phyloP scores from a whole-genome alignment of 1,284 basidiomycete species.

The Amylostereum areolatum region DNA sequence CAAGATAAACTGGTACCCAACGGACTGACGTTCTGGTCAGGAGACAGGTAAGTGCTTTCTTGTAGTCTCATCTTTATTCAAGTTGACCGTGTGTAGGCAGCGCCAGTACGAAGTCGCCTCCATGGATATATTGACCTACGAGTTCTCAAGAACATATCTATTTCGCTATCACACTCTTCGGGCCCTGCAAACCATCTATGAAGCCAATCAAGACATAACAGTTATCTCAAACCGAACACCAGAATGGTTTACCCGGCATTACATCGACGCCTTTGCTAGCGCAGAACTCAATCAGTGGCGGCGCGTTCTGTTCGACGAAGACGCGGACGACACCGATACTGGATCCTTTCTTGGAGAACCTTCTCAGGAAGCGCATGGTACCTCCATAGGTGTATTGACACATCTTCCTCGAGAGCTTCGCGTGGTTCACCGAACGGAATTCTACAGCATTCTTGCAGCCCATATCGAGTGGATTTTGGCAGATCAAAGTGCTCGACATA shows the following conservation, averaged over 20 bases:
- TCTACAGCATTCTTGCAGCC: constrained; percentile 12
- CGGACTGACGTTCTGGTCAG: constrained; percentile 14
- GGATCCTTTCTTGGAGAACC: neutral
- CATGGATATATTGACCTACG: constrained; percentile 37
- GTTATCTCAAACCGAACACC: constrained; percentile 33
- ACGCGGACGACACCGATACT: constrained; percentile 5
- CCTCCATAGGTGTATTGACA: constrained; percentile 2
- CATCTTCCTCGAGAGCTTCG: constrained; percentile 6
- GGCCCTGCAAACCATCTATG: constrained; percentile 22
- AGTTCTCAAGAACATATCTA: constrained; percentile 41
- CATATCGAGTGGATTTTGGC: constrained; percentile 8
- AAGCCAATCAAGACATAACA: constrained; percentile 19
- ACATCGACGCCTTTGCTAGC: constrained; percentile 25
- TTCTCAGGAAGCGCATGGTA: too few species aligned
- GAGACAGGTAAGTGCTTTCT: constrained; percentile 7
- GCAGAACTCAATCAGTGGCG: constrained; percentile 21
- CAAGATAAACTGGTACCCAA: constrained; percentile 11
- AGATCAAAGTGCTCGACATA: neutral
- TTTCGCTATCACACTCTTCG: constrained; percentile 22
- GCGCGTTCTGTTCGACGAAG: constrained; percentile 23
- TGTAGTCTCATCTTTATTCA: too few species aligned
- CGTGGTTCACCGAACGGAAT: constrained; percentile 9
- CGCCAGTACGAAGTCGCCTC: constrained; percentile 35
- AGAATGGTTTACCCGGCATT: constrained; percentile 37
- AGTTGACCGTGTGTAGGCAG: constrained; percentile 15